Percentiles rank a stretch among this genome's conserved stretches.
Evolutionary conservation across 495 filamentous ascomycete genomes (phyloP).

Genomic region (Alectoria sarmentosa): DNA sequence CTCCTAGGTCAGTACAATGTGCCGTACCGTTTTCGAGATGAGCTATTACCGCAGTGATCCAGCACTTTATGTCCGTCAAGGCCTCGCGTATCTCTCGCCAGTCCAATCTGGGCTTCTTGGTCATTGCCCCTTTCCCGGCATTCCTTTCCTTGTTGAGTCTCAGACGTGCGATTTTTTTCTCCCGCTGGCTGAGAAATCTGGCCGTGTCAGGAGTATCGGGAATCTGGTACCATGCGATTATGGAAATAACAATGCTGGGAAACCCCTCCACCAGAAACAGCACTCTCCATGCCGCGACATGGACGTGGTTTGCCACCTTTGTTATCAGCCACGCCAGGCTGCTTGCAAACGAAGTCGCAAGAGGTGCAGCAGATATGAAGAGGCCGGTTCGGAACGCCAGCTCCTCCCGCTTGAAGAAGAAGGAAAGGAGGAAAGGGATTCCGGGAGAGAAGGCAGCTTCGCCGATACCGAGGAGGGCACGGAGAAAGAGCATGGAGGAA

Average conservation of each 20-base stretch:
- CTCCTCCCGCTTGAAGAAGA: constrained; percentile 54
- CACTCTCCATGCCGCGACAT: constrained; percentile 52
- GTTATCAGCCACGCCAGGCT: constrained; percentile 52
- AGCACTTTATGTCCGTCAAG: constrained; percentile 57
- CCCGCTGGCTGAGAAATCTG: constrained; percentile 41
- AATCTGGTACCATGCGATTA: constrained; percentile 44
- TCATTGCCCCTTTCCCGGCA: constrained; percentile 29
- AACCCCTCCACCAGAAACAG: constrained; percentile 56
- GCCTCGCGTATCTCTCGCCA: constrained; percentile 47
- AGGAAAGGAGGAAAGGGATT: constrained; percentile 54
- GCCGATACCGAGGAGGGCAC: constrained; percentile 47
- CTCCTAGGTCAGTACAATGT: constrained; percentile 23
- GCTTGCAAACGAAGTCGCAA: constrained; percentile 63
- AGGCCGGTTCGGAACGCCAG: constrained; percentile 52
- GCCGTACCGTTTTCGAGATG: neutral
- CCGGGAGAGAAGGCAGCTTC: constrained; percentile 54
- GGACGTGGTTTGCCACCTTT: constrained; percentile 36
- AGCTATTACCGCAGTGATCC: constrained; percentile 53
- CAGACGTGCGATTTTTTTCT: constrained; percentile 41
- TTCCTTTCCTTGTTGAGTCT: constrained; percentile 40
- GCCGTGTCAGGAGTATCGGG: constrained; percentile 48
- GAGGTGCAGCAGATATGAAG: constrained; percentile 53
- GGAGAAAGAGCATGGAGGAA: constrained; percentile 35
- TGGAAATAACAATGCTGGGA: constrained; percentile 50
- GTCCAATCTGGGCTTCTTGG: constrained; percentile 37